Evolutionary conservation across 805 yeast genomes (phyloP).

Genomic region (Barnettozyma siamensis): DNA sequence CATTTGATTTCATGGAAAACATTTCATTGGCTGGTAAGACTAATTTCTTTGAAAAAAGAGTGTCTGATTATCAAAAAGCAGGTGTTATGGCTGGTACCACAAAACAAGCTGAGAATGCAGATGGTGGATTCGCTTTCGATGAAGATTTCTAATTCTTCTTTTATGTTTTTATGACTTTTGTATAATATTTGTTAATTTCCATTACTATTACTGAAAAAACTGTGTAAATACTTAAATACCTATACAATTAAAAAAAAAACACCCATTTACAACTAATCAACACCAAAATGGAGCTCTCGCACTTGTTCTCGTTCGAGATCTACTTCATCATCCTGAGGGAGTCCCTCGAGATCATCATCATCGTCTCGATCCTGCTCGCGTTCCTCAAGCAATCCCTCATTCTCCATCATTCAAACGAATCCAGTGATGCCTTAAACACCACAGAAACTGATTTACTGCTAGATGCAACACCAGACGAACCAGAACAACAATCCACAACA

Average conservation of each 20-base stretch:
- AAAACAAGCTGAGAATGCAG: conserved; percentile 40
- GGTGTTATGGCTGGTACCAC: conserved; percentile 87
- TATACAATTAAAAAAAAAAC: no score
- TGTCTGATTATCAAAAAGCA: conserved; percentile 97
- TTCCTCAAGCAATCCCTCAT: conserved; percentile 58
- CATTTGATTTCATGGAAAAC: conserved; percentile 99
- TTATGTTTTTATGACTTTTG: conserved; percentile 7
- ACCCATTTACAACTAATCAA: not conserved
- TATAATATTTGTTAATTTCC: not conserved
- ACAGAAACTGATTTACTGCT: conserved; percentile 13
- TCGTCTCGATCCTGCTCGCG: conserved; percentile 66
- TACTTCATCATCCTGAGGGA: conserved; percentile 71
- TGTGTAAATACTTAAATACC: no score
- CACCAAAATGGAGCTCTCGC: conserved; percentile 7
- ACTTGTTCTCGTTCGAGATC: conserved; percentile 63
- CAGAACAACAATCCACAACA: not conserved
- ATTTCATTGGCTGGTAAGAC: conserved; percentile 98
- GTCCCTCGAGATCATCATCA: conserved; percentile 70
- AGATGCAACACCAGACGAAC: not conserved
- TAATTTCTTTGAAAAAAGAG: conserved; percentile 98
- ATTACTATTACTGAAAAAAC: not conserved
- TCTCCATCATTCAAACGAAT: conserved; percentile 23
- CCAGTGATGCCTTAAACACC: not conserved
- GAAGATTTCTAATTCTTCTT: conserved; percentile 70
- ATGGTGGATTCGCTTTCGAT: conserved; percentile 69